Conservation (phyloP, 2,329 filamentous ascomycete species). For the Diaporthe ampelina region DNA sequence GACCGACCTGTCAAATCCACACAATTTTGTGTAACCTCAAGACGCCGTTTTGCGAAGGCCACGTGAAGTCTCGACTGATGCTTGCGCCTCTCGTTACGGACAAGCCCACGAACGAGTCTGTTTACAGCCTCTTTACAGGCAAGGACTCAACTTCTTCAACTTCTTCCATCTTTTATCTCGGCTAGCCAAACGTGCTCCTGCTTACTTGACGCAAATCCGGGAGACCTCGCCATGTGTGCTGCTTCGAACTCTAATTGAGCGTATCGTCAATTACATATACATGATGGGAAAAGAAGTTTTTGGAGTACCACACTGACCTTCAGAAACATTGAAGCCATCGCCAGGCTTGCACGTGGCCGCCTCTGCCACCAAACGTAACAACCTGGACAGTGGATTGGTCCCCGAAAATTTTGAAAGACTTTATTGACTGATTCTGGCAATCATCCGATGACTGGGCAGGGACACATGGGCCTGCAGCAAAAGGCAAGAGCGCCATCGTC, state of each 20-base stretch:
- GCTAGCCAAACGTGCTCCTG: too few species aligned
- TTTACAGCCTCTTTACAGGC: too few species aligned
- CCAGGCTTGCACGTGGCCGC: rapidly evolving
- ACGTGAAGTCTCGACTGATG: too few species aligned
- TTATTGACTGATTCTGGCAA: neutral
- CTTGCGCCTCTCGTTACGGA: too few species aligned
- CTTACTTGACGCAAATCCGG: neutral
- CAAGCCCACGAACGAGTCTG: too few species aligned
- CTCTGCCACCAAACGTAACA: neutral
- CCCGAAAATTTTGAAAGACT: neutral
- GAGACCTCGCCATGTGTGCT: too few species aligned
- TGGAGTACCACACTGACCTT: neutral
- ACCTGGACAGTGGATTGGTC: neutral
- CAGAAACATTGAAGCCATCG: neutral
- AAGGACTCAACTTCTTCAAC: neutral
- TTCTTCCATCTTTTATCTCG: neutral
- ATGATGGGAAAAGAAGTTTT: too few species aligned
- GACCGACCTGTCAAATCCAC: too few species aligned
- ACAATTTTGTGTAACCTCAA: too few species aligned
- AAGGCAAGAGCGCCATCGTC: neutral
- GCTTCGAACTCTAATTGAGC: neutral
- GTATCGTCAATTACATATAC: too few species aligned
- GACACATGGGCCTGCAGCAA: neutral
- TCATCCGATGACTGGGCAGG: neutral
- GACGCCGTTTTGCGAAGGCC: too few species aligned